Conservation (phyloP, 306 rosid genomes). For the Pyrus betulifolia region DNA sequence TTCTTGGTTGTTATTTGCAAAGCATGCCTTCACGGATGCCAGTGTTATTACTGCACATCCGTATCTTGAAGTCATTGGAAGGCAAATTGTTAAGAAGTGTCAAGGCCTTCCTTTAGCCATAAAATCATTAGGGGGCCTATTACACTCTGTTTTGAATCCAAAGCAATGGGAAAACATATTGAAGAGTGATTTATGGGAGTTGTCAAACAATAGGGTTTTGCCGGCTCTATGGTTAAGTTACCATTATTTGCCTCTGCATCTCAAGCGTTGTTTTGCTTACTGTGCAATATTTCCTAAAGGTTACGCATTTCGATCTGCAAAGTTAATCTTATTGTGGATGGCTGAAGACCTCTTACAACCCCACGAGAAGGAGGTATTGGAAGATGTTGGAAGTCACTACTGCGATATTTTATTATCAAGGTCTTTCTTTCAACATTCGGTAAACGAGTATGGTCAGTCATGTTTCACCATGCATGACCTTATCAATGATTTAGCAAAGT, state of each 20-base stretch:
- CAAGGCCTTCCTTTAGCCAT: too few species aligned
- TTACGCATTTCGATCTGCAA: background rate
- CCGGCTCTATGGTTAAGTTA: conserved; percentile 9
- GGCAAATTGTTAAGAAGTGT: background rate
- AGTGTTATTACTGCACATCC: background rate
- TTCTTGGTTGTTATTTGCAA: conserved; percentile 7
- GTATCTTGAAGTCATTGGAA: background rate
- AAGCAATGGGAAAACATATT: too few species aligned
- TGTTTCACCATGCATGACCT: too few species aligned
- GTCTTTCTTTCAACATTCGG: too few species aligned
- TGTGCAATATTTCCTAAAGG: conserved; percentile 20
- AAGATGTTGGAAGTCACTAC: conserved; percentile 19
- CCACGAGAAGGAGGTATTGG: background rate
- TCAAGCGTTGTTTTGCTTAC: conserved; percentile 13
- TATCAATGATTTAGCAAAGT: too few species aligned
- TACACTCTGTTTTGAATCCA: too few species aligned
- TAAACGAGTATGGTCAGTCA: background rate
- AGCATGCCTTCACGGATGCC: background rate
- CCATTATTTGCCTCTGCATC: conserved; percentile 3
- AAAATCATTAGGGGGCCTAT: too few species aligned
- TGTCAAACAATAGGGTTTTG: background rate
- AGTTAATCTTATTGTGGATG: conserved; percentile 28
- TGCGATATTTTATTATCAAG: background rate
- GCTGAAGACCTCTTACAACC: conserved; percentile 19
- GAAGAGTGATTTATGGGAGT: background rate